phyloP scores from a whole-genome alignment of 495 filamentous ascomycete genomes.

The Glonium stellatum region DNA sequence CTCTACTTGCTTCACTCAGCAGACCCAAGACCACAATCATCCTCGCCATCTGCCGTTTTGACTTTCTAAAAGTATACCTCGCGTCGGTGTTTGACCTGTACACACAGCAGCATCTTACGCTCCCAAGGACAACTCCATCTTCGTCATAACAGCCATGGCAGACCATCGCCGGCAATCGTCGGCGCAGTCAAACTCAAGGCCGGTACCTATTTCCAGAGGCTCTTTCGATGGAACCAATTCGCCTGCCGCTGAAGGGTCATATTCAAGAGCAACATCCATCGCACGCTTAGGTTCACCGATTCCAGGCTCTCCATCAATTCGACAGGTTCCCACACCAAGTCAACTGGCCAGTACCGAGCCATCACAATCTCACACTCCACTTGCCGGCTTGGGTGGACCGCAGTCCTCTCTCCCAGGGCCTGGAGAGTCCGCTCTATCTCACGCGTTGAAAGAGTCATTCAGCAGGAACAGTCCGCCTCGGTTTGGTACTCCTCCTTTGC shows the following conservation, averaged over 20 bases:
- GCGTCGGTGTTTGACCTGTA: not conserved
- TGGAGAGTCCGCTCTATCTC: slow-evolving; percentile 37
- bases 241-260: slow-evolving; percentile 15
- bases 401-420: slow-evolving; percentile 32
- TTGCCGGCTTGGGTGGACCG: slow-evolving; percentile 27
- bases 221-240: slow-evolving; percentile 17
- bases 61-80: too few species aligned
- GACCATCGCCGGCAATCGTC: slow-evolving; percentile 18
- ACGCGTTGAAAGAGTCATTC: slow-evolving; percentile 33
- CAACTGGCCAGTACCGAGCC: slow-evolving; percentile 26
- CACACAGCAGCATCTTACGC: not conserved
- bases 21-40: too few species aligned
- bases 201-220: slow-evolving; percentile 13
- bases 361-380: slow-evolving; percentile 30
- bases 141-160: slow-evolving; percentile 9
- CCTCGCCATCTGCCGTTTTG: too few species aligned
- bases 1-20: too few species aligned
- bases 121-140: not conserved
- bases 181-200: slow-evolving; percentile 2
- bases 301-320: slow-evolving; percentile 19
- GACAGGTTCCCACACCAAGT: slow-evolving; percentile 28
- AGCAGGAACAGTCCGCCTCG: slow-evolving; percentile 30
- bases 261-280: slow-evolving; percentile 25
- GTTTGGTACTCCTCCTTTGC: slow-evolving; percentile 30
- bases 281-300: slow-evolving; percentile 32